Base-by-base conservation (phyloP, 139 green algal species). In the Chlorella sp. region DNA sequence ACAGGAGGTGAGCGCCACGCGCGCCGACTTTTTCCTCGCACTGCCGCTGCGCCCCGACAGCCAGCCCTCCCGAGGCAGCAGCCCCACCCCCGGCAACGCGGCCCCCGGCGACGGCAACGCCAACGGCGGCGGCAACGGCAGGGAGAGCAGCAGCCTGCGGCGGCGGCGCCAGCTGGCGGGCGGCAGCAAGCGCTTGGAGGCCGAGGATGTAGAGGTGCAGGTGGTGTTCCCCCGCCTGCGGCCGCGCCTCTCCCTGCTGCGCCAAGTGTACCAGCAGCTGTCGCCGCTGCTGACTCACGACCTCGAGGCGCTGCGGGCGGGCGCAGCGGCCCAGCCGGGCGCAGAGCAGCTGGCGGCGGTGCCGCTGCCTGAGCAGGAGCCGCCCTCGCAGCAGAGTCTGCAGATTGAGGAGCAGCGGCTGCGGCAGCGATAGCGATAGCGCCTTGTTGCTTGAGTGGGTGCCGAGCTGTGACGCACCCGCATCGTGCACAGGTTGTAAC, bases 251-350 rank as follows among this genome's bases (percentile, higher is more conserved):
- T 26, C 64, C 34, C 40, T 83, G 60, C 77, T 83, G 77, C 77
- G 77, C 6, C 77, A 83, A 16, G 77, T 73, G 30, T 83, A 83
- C 58, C 77, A 83, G 77, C 77, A 83, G 77, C 41, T 83, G 77
- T 64, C 73, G 41, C 77, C 77, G 30, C 56, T 83, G 58, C 60
- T 83, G 60, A 30, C 38, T 2, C 16, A 43, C 30, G 77, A 83
- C 40, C 26, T 83, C 2, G 77, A 83, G 3, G 30, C 41, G 30
- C 17, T 83, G 24, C 36, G 69, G 38, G 38, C 34, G 20, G 38
- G 69, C 69, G 38, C 20, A 51, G 69, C 22, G 51, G 51, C 51
- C 13, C 69, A 75, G 69, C 36, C 38, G 20, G 69, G 69, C 38
- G 24, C 36, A 38, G 22, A 34, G 69, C 69, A 75, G 69, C 22